Evolutionary conservation across 306 rosid species (phyloP).

Genomic region (Begonia fuchsioides): DNA sequence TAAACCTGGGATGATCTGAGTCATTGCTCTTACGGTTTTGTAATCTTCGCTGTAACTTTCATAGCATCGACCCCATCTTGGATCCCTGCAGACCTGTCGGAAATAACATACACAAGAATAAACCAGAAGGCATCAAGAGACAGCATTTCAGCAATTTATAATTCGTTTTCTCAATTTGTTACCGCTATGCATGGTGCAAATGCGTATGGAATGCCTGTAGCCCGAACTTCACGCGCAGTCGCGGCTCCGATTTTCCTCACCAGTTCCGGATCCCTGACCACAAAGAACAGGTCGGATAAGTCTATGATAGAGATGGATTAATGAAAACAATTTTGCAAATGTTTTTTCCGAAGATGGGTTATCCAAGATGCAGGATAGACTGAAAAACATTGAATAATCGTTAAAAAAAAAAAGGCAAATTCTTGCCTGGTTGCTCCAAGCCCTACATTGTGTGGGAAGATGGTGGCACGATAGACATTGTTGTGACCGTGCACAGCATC

Average conservation of each 20-base stretch:
- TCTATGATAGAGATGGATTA: not conserved
- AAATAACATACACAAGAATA: not conserved
- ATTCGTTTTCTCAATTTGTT: not conserved
- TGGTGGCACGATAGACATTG: conserved; percentile 20
- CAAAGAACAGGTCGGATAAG: not conserved
- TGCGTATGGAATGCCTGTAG: conserved; percentile 24
- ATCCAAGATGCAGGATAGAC: not conserved
- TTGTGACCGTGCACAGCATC: conserved; percentile 33
- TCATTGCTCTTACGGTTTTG: conserved; percentile 19
- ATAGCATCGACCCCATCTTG: conserved; percentile 32
- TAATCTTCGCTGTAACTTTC: conserved; percentile 29
- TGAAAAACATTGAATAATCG: not conserved
- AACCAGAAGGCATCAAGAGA: not conserved
- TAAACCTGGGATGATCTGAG: conserved; percentile 19
- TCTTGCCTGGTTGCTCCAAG: conserved; percentile 31
- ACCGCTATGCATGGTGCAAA: conserved; percentile 31
- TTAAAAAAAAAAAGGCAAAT: not conserved
- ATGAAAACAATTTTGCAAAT: not conserved
- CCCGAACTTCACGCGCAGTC: conserved; percentile 27
- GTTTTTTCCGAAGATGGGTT: not conserved
- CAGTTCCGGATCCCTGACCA: conserved; percentile 19
- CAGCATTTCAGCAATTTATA: not conserved
- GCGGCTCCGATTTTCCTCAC: conserved; percentile 23
- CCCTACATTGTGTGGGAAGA: conserved; percentile 31
- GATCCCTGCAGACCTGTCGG: conserved; percentile 27